Evolutionary conservation across 257 asterid genomes (phyloP).

Genomic region (Galeopsis tetrahit): DNA sequence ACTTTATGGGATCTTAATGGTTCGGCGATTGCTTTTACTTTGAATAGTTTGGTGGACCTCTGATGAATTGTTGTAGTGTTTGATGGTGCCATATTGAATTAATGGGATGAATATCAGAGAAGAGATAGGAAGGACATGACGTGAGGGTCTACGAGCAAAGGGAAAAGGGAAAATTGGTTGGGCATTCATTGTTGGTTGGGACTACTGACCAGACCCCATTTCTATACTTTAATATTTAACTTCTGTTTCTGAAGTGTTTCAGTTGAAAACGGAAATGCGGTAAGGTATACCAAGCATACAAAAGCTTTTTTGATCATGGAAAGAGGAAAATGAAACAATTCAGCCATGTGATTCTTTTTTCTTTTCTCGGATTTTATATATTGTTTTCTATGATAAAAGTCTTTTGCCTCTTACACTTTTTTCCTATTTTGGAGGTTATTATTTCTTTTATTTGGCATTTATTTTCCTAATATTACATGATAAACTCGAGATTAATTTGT

Average conservation of each 20-base stretch:
- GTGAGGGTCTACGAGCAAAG: slow-evolving; percentile 1
- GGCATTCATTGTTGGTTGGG: background rate
- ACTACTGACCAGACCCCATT: background rate
- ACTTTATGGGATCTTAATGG: slow-evolving; percentile 3
- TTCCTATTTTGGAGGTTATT: background rate
- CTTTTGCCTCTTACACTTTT: background rate
- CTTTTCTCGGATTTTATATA: background rate
- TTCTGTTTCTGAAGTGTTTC: too few relatives aligned
- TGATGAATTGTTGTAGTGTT: slow-evolving; percentile 4
- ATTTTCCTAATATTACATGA: background rate
- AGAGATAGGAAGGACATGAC: background rate
- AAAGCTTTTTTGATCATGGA: slow-evolving; percentile 15
- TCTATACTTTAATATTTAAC: background rate
- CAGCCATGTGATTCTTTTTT: slow-evolving; percentile 19
- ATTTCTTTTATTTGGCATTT: slow-evolving; percentile 11
- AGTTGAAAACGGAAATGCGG: background rate
- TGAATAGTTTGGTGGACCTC: background rate
- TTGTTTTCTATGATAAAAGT: background rate
- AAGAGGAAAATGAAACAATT: slow-evolving; percentile 18
- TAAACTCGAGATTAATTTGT: background rate
- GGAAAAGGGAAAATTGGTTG: slow-evolving; percentile 2
- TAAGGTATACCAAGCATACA: slow-evolving; percentile 9
- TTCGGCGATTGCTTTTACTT: background rate
- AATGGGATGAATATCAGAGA: background rate
- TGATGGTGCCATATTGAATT: slow-evolving; percentile 19